These are phyloP conservation scores for Cenchrus purpureus DNA, from an alignment of 176 grass and related monocot species.

Conservation along the genomic window DNA sequence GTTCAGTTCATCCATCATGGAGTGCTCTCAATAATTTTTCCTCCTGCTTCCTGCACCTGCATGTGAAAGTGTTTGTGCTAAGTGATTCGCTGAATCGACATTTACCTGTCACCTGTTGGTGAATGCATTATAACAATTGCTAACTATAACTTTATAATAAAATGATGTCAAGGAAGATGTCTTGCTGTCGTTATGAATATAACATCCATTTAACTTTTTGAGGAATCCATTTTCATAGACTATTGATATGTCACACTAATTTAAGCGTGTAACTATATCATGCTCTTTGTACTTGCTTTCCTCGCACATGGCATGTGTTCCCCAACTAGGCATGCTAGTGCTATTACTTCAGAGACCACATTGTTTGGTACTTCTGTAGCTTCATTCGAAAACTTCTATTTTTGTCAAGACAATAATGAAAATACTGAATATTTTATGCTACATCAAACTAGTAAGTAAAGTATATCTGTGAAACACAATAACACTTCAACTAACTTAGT, in stretches of 20 bases:
- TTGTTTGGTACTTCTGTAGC: background rate
- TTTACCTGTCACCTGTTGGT: too few species aligned
- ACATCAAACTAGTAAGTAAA: background rate
- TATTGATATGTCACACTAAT: slow-evolving; percentile 15
- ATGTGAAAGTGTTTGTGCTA: too few species aligned
- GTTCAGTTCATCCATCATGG: too few species aligned
- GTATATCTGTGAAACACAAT: slow-evolving; percentile 10
- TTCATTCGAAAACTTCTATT: slow-evolving; percentile 16
- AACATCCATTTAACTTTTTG: slow-evolving; percentile 17
- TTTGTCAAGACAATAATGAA: slow-evolving; percentile 36
- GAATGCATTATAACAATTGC: too few species aligned
- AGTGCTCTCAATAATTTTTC: too few species aligned
- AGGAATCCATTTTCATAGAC: slow-evolving; percentile 14
- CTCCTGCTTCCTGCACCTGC: too few species aligned
- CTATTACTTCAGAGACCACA: slow-evolving; percentile 27
- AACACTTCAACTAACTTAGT: slow-evolving; percentile 23
- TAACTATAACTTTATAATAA: too few species aligned
- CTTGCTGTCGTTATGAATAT: slow-evolving; percentile 28
- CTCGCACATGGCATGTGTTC: slow-evolving; percentile 2
- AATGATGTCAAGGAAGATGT: background rate
- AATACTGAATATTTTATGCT: slow-evolving; percentile 17
- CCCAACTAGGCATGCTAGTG: slow-evolving; percentile 2
- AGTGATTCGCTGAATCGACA: too few species aligned
- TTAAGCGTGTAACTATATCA: slow-evolving; percentile 16
- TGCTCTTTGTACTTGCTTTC: slow-evolving; percentile 35